These are phyloP conservation scores for Cercospora sp. DNA, from an alignment of 2,329 filamentous ascomycete species.

Conservation along the genomic window DNA sequence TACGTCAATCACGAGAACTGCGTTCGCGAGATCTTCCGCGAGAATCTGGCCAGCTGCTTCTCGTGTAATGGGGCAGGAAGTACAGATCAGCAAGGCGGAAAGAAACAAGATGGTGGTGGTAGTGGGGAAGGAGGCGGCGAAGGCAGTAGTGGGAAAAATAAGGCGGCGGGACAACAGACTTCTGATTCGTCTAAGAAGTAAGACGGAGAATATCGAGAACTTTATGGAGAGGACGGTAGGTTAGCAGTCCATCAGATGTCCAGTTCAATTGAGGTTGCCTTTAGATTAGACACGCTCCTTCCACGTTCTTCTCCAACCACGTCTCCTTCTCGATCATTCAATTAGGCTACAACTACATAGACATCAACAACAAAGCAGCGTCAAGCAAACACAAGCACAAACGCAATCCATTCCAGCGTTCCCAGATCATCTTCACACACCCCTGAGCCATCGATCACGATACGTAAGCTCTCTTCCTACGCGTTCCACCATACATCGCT, in stretches of 20 bases:
- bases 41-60: background rate
- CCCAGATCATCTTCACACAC: background rate
- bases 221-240: background rate
- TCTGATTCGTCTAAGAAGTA: background rate
- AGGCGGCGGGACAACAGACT: background rate
- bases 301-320: too few relatives aligned
- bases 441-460: background rate
- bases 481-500: background rate
- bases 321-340: background rate
- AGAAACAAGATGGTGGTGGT: background rate
- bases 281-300: background rate
- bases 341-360: background rate
- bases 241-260: background rate
- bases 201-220: background rate
- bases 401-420: background rate
- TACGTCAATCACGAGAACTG: background rate
- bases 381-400: background rate
- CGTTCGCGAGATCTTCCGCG: background rate
- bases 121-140: background rate
- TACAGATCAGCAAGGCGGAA: background rate
- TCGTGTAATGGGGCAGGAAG: constrained; percentile 5
- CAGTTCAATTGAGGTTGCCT: background rate
- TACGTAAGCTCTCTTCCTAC: background rate
- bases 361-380: background rate
- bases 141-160: background rate